phyloP scores from a whole-genome alignment of 163 green algal genomes.

The Scenedesmus sp. region DNA sequence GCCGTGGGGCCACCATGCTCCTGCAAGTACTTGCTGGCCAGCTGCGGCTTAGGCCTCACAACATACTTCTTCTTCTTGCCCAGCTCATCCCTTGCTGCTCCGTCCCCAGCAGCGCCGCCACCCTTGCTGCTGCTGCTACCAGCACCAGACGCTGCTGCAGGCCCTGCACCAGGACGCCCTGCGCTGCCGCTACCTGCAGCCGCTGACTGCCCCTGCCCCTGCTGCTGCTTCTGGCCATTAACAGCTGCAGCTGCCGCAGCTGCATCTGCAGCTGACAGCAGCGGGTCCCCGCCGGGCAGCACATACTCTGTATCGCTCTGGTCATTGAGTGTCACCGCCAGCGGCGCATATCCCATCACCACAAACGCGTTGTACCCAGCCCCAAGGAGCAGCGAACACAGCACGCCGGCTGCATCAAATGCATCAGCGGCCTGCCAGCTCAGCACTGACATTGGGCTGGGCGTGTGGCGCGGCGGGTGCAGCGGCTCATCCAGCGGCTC shows the following conservation, averaged over 20 bases:
- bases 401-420: constrained; percentile 86
- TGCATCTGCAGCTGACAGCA: background rate
- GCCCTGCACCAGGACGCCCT: background rate
- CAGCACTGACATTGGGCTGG: constrained; percentile 81
- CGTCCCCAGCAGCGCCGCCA: background rate
- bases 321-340: constrained; percentile 77
- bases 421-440: constrained; percentile 84
- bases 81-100: constrained; percentile 21
- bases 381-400: constrained; percentile 83
- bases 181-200: too few species aligned
- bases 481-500: constrained; percentile 78
- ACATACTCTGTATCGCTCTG: constrained; percentile 64
- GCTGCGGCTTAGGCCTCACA: constrained; percentile 55
- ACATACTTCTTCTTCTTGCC: constrained; percentile 67
- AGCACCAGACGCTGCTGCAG: background rate
- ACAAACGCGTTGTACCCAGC: constrained; percentile 88
- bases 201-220: background rate
- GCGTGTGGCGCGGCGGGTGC: constrained; percentile 79
- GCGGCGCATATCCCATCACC: constrained; percentile 83
- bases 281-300: background rate
- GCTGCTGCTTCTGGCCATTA: constrained; percentile 6
- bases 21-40: constrained; percentile 70
- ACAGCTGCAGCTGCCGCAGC: background rate
- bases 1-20: constrained; percentile 39
- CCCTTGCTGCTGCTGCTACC: constrained; percentile 21